Evolutionary conservation across 176 grass and related monocot species (phyloP), one percentile per base, ranked within the genome.

Genomic region (Triticum aestivum): DNA sequence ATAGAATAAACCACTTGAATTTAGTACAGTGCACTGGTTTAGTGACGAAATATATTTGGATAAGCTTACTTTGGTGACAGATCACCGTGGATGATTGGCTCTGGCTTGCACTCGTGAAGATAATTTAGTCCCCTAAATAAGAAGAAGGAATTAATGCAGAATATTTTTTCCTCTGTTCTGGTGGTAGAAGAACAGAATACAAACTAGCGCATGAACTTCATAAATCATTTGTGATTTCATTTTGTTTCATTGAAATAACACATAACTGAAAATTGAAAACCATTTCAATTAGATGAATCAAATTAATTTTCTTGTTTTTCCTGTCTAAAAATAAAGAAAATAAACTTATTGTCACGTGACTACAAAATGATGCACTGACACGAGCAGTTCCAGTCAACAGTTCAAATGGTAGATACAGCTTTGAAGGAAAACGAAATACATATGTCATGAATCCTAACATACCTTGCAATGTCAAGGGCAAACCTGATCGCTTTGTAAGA

Each of bases 21-120:
- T 81, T 59, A 75, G 86, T 82, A 18, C 77, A 24, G 59, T 87
- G 30, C 26, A 61, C 8, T 6, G 73, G 75, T 68, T 80, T 62
- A 80, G 76, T 13, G 62, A 79, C 83, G 18, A 70, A 78, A 72
- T 84, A 64, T 70, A 65, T 75, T 17, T 88, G 33, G 42, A 81
- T 89, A 13, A 86, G 67, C 91, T 98, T 95, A 98, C 96, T 95
- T 95, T 92, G 96, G 84, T 56, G 84, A 90, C 59, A 99, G 76
- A 91, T 90, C 37, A 58, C 88, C 90, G 78, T 99, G 97, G 83
- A 99, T 99, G 64, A 99, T 96, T 74, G 93, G 90, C 32, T 99
- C 94, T 64, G 97, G 92, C 83, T 96, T 99, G 89, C 92, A 94
- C 58, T 99, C 92, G 10, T 99, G 97, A 79, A 99, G 97, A 90